Evolutionary conservation across 495 filamentous ascomycete species (phyloP), one percentile per base, ranked within the genome.

Genomic region (Trypethelium eluteriae): DNA sequence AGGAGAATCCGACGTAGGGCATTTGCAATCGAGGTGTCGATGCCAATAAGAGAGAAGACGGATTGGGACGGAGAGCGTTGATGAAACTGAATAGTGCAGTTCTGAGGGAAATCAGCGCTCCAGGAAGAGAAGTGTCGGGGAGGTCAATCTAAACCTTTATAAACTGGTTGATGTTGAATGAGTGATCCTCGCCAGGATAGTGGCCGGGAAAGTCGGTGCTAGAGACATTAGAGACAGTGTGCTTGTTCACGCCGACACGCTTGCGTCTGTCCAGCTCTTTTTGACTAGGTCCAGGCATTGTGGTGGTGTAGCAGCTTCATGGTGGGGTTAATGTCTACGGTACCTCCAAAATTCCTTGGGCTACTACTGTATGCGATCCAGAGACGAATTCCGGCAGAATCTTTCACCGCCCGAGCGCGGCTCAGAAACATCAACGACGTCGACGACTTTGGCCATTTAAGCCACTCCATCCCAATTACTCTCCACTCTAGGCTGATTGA

Each of bases 1-100:
- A 99, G 88, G 67, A 98, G 83, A 72, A 99, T 98, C 59, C 95
- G 90, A 70, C 95, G 94, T 82, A 98, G 96, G 72, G 95, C 95
- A 77, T 99, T 99, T 70, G 95, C 92, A 73, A 99, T 88, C 64
- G 89, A 84, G 70, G 95, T 93, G 73, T 99, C 93, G 69, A 93
- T 76, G 72, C 92, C 92, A 74, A 96, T 87, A 70, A 98, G 85
- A 32, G 92, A 96, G 81, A 98, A 98, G 41, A 88, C 86, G 66
- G 88, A 76, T 71, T 95, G 88, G 75, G 83, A 81, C 49, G 83
- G 83, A 39, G 86, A 81, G 76, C 92, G 91, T 63, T 88, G 81
- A 82, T 96, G 89, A 78, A 95, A 94, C 73, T 92, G 80, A 75
- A 98, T 82, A 25, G 79, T 74, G 76, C 96, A 86, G 64, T 76